Percentiles rank a stretch among this genome's conserved stretches.
Conservation (phyloP, 768 basidiomycete genomes). For the Suillus fuscotomentosus region DNA sequence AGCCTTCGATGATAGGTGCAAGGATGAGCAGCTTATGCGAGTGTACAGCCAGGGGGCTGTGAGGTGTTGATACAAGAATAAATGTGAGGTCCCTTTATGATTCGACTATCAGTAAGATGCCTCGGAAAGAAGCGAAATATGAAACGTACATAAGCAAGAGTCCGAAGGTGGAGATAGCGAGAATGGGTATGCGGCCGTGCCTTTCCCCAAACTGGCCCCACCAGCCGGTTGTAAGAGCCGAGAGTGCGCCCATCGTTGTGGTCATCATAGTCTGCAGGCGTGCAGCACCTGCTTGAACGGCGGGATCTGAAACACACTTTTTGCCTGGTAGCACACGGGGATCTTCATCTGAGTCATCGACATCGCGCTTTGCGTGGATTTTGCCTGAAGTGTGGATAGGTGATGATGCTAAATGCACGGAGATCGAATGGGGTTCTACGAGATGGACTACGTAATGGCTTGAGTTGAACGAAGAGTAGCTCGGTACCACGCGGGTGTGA, state of each 20-base stretch:
- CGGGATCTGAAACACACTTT: slow-evolving; percentile 46
- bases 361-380: slow-evolving; percentile 18
- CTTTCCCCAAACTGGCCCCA: slow-evolving; percentile 83
- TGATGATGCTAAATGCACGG: slow-evolving; percentile 13
- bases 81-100: slow-evolving; percentile 69
- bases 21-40: slow-evolving; percentile 74
- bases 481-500: slow-evolving; percentile 20
- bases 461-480: background rate
- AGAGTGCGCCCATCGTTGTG: slow-evolving; percentile 73
- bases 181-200: slow-evolving; percentile 72
- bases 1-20: slow-evolving; percentile 77
- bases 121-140: slow-evolving; percentile 32
- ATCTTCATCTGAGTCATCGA: slow-evolving; percentile 33
- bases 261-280: slow-evolving; percentile 76
- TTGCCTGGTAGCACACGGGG: slow-evolving; percentile 36
- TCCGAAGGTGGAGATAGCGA: slow-evolving; percentile 65
- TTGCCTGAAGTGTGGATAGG: slow-evolving; percentile 9
- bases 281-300: slow-evolving; percentile 68
- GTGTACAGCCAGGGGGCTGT: slow-evolving; percentile 56
- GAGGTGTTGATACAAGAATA: slow-evolving; percentile 71
- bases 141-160: slow-evolving; percentile 64
- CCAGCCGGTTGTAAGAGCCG: slow-evolving; percentile 80
- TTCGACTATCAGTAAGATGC: slow-evolving; percentile 6
- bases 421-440: slow-evolving; percentile 10
- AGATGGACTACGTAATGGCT: slow-evolving; percentile 9